Evolutionary conservation across 139 green algal species (phyloP).

Genomic region (Trebouxia sp.): DNA sequence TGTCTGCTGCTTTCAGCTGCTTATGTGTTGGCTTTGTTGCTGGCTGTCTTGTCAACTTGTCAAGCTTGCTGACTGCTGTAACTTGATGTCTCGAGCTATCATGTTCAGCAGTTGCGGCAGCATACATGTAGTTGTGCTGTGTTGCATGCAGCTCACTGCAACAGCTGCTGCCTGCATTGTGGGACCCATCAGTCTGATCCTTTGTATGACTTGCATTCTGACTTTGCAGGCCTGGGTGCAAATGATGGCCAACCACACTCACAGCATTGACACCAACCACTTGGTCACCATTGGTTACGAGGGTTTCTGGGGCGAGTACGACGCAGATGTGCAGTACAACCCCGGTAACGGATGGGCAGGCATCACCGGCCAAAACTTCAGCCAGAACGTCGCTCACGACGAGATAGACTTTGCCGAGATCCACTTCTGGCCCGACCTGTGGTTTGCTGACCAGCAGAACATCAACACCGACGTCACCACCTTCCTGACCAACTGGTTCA

Average conservation of each 20-base stretch:
- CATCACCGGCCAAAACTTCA: constrained; percentile 76
- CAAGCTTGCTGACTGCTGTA: background rate
- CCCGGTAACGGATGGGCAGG: constrained; percentile 55
- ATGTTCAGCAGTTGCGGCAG: too few relatives aligned
- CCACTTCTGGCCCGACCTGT: constrained; percentile 78
- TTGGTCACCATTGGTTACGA: constrained; percentile 58
- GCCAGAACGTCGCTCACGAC: constrained; percentile 53
- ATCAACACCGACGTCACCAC: background rate
- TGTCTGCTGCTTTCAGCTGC: background rate
- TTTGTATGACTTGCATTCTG: too few relatives aligned
- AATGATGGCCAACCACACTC: constrained; percentile 42
- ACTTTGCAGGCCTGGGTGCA: constrained; percentile 51
- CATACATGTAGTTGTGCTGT: too few relatives aligned
- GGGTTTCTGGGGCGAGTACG: constrained; percentile 34
- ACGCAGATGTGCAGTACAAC: constrained; percentile 34
- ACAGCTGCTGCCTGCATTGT: too few relatives aligned
- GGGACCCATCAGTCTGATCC: too few relatives aligned
- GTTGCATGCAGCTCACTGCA: too few relatives aligned
- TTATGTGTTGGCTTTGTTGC: too few relatives aligned
- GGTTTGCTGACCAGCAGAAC: constrained; percentile 32
- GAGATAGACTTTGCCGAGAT: constrained; percentile 76
- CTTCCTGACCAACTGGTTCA: constrained; percentile 3
- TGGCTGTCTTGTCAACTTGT: too few relatives aligned
- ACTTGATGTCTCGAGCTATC: background rate
- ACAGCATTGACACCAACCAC: constrained; percentile 59